Conservation (phyloP, 352 stramenopile genomes). For the Phytophthora lateralis region DNA sequence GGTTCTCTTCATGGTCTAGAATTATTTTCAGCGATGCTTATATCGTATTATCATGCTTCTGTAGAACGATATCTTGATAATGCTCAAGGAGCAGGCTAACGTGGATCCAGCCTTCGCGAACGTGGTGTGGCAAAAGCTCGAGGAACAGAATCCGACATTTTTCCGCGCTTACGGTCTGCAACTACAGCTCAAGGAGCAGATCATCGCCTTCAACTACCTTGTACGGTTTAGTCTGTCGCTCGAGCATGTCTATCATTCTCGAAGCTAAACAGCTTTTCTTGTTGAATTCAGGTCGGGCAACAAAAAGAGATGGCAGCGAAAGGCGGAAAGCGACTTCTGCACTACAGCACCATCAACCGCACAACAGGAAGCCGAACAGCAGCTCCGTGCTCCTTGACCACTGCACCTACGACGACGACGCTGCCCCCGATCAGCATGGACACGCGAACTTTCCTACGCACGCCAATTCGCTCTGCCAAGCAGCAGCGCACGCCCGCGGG, state of each 20-base stretch:
- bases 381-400: slow-evolving; percentile 24
- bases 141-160: slow-evolving; percentile 91
- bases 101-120: slow-evolving; percentile 85
- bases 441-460: slow-evolving; percentile 33
- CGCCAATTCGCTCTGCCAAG: slow-evolving; percentile 33
- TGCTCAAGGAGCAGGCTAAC: slow-evolving; percentile 72
- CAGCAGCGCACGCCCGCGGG: slow-evolving; percentile 27
- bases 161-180: slow-evolving; percentile 88
- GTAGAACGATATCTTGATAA: slow-evolving; percentile 69
- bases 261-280: slow-evolving; percentile 7
- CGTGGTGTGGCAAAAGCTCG: slow-evolving; percentile 92
- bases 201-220: slow-evolving; percentile 92
- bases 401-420: slow-evolving; percentile 27
- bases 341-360: slow-evolving; percentile 37
- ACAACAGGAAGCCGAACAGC: slow-evolving; percentile 13
- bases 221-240: slow-evolving; percentile 36
- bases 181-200: slow-evolving; percentile 90
- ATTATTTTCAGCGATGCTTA: slow-evolving; percentile 3
- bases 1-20: background rate
- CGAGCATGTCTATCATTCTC: background rate
- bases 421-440: slow-evolving; percentile 42
- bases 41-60: background rate
- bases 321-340: slow-evolving; percentile 39
- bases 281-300: slow-evolving; percentile 49
- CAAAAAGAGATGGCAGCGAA: slow-evolving; percentile 76